These are phyloP conservation scores for Fragaria ananassa DNA, from an alignment of 306 rosid genomes.

Conservation along the genomic window DNA sequence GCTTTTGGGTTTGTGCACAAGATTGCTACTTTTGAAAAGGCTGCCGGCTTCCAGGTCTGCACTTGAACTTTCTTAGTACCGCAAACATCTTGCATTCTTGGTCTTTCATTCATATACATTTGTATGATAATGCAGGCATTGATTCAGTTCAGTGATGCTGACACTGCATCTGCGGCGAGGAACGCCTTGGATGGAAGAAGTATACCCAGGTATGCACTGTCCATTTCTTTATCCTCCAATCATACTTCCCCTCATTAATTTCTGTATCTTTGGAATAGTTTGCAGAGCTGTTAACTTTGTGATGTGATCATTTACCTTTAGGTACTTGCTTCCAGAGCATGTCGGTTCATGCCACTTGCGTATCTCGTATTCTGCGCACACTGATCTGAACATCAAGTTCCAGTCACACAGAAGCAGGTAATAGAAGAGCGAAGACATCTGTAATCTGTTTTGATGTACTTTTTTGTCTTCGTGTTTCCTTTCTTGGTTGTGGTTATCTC, in stretches of 20 bases:
- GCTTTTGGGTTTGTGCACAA: slow-evolving; percentile 91
- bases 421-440: slow-evolving; percentile 25
- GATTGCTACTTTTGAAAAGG: slow-evolving; percentile 89
- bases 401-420: slow-evolving; percentile 98
- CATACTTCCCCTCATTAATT: background rate
- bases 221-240: background rate
- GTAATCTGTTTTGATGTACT: background rate
- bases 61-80: slow-evolving; percentile 13
- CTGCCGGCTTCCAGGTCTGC: slow-evolving; percentile 86
- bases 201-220: slow-evolving; percentile 65
- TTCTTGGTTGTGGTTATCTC: slow-evolving; percentile 2
- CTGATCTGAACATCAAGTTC: slow-evolving; percentile 88
- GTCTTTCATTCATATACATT: slow-evolving; percentile 9
- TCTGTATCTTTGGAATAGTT: slow-evolving; percentile 13
- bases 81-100: background rate
- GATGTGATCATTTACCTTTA: slow-evolving; percentile 30
- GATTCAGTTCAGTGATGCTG: slow-evolving; percentile 84
- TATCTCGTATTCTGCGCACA: slow-evolving; percentile 88
- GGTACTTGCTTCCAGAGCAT: slow-evolving; percentile 86
- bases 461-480: background rate
- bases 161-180: slow-evolving; percentile 80
- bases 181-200: slow-evolving; percentile 91
- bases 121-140: slow-evolving; percentile 55
- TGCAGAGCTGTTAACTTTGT: slow-evolving; percentile 19
- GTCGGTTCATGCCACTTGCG: slow-evolving; percentile 80